Base-by-base conservation (phyloP, 2,329 filamentous ascomycete species). In the Beauveria brongniartii region DNA sequence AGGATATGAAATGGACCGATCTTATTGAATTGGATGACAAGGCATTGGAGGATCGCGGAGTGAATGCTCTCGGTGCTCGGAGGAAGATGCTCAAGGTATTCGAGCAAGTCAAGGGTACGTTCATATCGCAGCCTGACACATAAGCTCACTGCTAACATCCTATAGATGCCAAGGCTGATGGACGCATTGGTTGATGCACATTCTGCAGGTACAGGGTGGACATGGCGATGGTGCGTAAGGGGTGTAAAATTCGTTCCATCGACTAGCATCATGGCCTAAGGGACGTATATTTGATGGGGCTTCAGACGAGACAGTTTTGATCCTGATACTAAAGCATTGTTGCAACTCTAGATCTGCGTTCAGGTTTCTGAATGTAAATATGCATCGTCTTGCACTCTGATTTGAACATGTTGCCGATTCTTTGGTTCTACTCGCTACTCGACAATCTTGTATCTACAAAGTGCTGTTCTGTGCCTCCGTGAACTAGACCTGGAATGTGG, bases 31-130 rank as follows among this genome's bases (percentile, higher is more conserved):
- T 99, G 67, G 91, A 97, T 69, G 94, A 99, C 67, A 92, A 92
- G 71, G 92, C 91, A 54, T 80, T 99, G 65, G 93, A 97, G 76
- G 90, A 91, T 28, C 88, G 91, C 57, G 94, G 94, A 55, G 94
- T 99, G 37, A 97, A 96, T 73, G 94, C 94, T 59, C 83, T 97
- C 61, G 94, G 94, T 68, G 94, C 94, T 20, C 83, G 94, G 67
- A 89, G 93, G 72, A 99, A 99, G 83, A 95, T 99, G 91, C 79
- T 99, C 63, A 99, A 99, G 85, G 94, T 97, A 61, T 97, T 97
- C 75, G 94, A 97, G 69, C 92, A 97, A 79, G 93, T 97, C 70
- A 91, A 86, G 76, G 89, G 85, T 86, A 76, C 65, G 77, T 53
- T 47, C 9, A n/a, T 68, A 47, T 20, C 46, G 18, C 43, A 7